Percentiles rank a stretch among this genome's conserved stretches.
Conservation (phyloP, 116 monocot genomes). For the Posidonia oceanica region DNA sequence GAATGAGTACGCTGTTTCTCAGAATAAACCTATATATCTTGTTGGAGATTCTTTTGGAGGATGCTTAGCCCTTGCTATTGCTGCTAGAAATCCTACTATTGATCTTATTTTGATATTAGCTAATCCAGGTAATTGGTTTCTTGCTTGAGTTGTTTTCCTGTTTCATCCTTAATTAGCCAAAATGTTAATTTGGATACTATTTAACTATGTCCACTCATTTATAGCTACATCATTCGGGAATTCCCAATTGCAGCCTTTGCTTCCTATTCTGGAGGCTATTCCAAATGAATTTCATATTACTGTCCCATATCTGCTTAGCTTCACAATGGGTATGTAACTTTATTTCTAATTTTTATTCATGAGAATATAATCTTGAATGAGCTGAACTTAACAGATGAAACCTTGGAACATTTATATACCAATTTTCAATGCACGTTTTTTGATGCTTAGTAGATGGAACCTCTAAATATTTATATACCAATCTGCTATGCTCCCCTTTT, state of each 20-base stretch:
- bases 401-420: too few species aligned
- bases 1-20: conserved; percentile 43
- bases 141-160: not conserved
- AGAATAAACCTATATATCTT: conserved; percentile 76
- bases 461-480: too few species aligned
- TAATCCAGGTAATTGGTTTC: conserved; percentile 68
- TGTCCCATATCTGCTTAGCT: conserved; percentile 79
- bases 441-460: too few species aligned
- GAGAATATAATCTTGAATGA: not conserved
- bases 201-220: conserved; percentile 1
- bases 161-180: not conserved
- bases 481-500: too few species aligned
- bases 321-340: conserved; percentile 52
- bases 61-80: conserved; percentile 81
- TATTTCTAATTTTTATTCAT: not conserved
- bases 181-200: not conserved
- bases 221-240: conserved; percentile 81
- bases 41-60: conserved; percentile 97
- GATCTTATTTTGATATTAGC: conserved; percentile 73
- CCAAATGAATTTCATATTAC: conserved; percentile 53
- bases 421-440: not conserved
- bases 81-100: conserved; percentile 75
- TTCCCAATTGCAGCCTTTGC: conserved; percentile 59
- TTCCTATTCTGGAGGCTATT: conserved; percentile 61
- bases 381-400: not conserved